Percentiles rank a stretch among this genome's conserved stretches.
Evolutionary conservation across 352 stramenopile species (phyloP).

Genomic region (Phytophthora litchii): DNA sequence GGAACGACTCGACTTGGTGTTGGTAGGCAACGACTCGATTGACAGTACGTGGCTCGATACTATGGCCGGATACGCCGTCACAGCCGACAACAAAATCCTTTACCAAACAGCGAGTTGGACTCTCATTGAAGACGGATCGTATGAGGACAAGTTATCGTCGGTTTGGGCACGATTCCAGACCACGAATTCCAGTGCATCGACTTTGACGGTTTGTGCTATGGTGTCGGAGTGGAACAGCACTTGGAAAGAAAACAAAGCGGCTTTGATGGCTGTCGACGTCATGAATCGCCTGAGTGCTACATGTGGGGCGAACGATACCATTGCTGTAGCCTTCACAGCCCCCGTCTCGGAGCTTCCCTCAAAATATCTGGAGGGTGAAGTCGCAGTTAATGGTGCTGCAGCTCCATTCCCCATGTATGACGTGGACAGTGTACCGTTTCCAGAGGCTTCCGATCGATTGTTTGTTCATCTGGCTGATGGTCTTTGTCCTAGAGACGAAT

Average conservation of each 20-base stretch:
- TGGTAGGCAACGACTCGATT: slow-evolving; percentile 19
- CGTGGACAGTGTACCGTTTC: slow-evolving; percentile 8
- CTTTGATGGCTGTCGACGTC: slow-evolving; percentile 19
- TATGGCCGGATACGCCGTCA: slow-evolving; percentile 3
- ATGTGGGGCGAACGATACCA: slow-evolving; percentile 34
- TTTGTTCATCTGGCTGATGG: slow-evolving; percentile 33
- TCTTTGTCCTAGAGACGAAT: slow-evolving; percentile 36
- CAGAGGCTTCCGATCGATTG: slow-evolving; percentile 28
- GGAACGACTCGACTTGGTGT: slow-evolving; percentile 20
- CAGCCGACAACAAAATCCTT: slow-evolving; percentile 16
- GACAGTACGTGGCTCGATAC: slow-evolving; percentile 11
- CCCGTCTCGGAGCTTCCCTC: slow-evolving; percentile 15
- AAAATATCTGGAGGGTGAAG: slow-evolving; percentile 26
- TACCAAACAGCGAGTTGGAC: slow-evolving; percentile 23
- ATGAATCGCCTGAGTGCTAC: slow-evolving; percentile 15
- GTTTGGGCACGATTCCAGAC: slow-evolving; percentile 41
- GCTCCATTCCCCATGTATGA: slow-evolving; percentile 27
- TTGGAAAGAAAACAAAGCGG: slow-evolving; percentile 16
- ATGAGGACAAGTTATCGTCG: slow-evolving; percentile 19
- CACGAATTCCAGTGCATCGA: not conserved
- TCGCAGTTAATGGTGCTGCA: slow-evolving; percentile 15
- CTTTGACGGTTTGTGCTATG: slow-evolving; percentile 28
- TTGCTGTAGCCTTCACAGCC: slow-evolving; percentile 38
- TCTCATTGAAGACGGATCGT: slow-evolving; percentile 23
- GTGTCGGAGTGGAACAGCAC: slow-evolving; percentile 35